These are phyloP conservation scores for Sclerotinia sclerotiorum DNA, from an alignment of 2,329 filamentous ascomycete genomes.

Conservation along the genomic window DNA sequence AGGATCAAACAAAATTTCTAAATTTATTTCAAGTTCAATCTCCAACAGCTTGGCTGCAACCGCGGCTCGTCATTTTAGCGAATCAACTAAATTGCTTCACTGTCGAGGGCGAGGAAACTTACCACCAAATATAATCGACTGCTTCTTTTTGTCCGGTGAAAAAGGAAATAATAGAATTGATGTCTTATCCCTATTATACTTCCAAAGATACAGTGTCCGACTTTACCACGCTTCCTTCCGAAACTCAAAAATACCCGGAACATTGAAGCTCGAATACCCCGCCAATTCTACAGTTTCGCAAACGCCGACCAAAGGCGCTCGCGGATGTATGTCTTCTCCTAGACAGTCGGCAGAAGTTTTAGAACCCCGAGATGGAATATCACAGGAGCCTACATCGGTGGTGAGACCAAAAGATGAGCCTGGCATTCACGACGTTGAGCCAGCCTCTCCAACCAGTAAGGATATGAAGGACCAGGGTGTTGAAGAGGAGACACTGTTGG, in stretches of 20 bases:
- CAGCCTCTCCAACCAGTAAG: constrained; percentile 19
- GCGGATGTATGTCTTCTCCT: constrained; percentile 40
- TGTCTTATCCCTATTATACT: neutral
- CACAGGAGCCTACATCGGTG: constrained; percentile 17
- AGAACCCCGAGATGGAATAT: constrained; percentile 33
- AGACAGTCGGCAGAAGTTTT: constrained; percentile 34
- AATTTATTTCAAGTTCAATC: constrained; percentile 6
- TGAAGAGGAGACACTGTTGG: constrained; percentile 12
- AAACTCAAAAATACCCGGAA: constrained; percentile 18
- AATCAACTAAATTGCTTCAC: constrained; percentile 20
- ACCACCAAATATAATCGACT: constrained; percentile 2
- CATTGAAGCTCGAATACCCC: constrained; percentile 34
- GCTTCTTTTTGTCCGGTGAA: neutral
- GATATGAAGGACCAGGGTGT: constrained; percentile 19
- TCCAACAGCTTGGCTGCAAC: constrained; percentile 8
- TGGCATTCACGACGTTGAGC: constrained; percentile 13
- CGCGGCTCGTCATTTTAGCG: constrained; percentile 21
- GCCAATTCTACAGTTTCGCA: constrained; percentile 31
- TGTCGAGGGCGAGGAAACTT: constrained; percentile 10
- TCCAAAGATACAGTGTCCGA: neutral
- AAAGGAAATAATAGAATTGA: neutral
- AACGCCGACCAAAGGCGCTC: constrained; percentile 36
- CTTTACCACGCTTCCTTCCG: neutral
- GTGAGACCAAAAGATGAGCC: constrained; percentile 17
- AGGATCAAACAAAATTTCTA: constrained; percentile 5